Evolutionary conservation across 176 grass and related monocot genomes (phyloP), one percentile per base, ranked within the genome.

Genomic region (Oryza rufipogon): DNA sequence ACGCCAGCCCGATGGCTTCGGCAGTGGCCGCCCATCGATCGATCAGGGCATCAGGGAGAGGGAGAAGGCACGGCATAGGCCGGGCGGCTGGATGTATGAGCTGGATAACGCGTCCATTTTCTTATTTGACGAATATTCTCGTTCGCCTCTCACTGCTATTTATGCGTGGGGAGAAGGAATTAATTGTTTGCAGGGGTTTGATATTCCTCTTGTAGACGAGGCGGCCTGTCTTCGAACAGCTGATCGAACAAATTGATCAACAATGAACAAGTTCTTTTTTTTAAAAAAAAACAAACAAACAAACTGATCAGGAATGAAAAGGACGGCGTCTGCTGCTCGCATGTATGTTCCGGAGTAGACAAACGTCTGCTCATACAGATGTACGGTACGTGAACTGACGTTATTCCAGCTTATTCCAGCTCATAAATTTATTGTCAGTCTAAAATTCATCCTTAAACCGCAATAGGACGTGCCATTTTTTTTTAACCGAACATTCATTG

Each of bases 71-170:
- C 13, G 8, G 58, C n/a, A 63, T 63, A 23, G 39, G 42, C 4
- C 77, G 12, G 66, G 32, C 9, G 36, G 66, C 32, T 44, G 48
- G 14, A 20, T 83, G 58, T 8, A 60, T 60, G 81, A 34, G 41
- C 81, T 83, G 81, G 70, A 83, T 45, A 36, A 51, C 58, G 81
- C 71, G 42, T 66, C 20, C 25, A 11, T 74, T 74, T 49, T 51
- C 42, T 74, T 42, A 15, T 47, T 2, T 36, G 22, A 74, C 3
- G 58, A 83, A 74, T 83, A 66, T 83, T 74, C 70, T 66, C 70
- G 34, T 25, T 66, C 70, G 22, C 33, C 70, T 26, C 64, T 33
- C 48, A 4, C 48, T 39, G 48, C 79, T 17, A 48, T 71, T 58
- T 46, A 70, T 68, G 47, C 47, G 20, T 26, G 47, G 47, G 6